phyloP scores from a whole-genome alignment of 129 eudicot species.

The Calendula officinalis region DNA sequence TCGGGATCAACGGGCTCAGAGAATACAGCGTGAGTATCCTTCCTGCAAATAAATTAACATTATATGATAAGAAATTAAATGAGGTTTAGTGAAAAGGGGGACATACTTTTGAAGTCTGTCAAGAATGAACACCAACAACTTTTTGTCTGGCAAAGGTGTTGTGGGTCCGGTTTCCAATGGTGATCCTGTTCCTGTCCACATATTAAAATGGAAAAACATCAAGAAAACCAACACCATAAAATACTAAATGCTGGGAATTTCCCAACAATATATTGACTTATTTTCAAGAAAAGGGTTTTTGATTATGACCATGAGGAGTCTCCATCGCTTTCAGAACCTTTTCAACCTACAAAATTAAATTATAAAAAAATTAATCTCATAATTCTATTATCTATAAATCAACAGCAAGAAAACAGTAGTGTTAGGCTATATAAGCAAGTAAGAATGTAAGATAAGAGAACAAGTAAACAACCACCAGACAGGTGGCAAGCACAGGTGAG shows the following conservation, averaged over 20 bases:
- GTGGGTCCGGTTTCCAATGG: conserved; percentile 78
- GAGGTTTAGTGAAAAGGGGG: too few relatives aligned
- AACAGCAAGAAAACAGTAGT: conserved; percentile 12
- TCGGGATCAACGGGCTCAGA: conserved; percentile 88
- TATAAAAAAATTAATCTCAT: conserved; percentile 3
- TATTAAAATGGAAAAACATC: conserved; percentile 41
- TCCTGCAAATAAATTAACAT: too few relatives aligned
- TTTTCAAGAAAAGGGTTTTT: too few relatives aligned
- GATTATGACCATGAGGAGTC: conserved; percentile 55
- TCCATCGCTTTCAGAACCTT: conserved; percentile 74
- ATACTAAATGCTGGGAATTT: conserved; percentile 27
- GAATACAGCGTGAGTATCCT: conserved; percentile 56
- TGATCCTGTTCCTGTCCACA: conserved; percentile 64
- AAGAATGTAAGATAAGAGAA: conserved; percentile 29
- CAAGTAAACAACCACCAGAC: conserved; percentile 17
- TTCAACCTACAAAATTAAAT: conserved; percentile 62
- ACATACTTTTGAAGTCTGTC: conserved; percentile 72
- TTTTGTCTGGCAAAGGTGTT: conserved; percentile 91
- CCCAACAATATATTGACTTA: neutral
- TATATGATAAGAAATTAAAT: too few relatives aligned
- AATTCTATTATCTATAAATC: neutral
- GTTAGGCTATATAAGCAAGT: neutral
- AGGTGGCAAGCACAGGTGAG: conserved; percentile 35
- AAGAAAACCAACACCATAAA: conserved; percentile 20
- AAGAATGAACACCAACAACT: conserved; percentile 82